phyloP scores from a whole-genome alignment of 805 yeast species.

The Starmerella stellata region DNA sequence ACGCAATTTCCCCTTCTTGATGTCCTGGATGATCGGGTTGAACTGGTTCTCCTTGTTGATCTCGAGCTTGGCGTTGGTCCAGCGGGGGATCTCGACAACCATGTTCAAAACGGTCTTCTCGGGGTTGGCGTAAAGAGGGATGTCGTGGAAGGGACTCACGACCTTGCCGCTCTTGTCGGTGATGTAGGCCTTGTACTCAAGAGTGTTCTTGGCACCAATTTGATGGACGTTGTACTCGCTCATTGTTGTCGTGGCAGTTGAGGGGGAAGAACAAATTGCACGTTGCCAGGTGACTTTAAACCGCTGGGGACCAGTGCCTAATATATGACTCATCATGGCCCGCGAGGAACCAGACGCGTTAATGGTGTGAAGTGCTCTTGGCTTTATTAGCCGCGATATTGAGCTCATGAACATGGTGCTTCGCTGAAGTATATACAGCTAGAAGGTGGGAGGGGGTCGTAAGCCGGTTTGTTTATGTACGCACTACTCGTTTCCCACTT shows the following conservation, averaged over 20 bases:
- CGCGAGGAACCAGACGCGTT: too few relatives aligned
- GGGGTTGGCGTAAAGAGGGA: conserved; percentile 83
- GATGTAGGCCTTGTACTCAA: conserved; percentile 78
- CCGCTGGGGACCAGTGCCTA: background rate
- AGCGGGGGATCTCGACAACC: conserved; percentile 95
- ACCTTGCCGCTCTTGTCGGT: conserved; percentile 79
- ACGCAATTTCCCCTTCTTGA: conserved; percentile 90
- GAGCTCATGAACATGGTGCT: too few relatives aligned
- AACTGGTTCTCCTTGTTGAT: conserved; percentile 65
- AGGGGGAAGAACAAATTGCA: background rate
- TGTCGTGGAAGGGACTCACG: conserved; percentile 88
- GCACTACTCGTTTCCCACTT: too few relatives aligned
- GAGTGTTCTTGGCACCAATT: conserved; percentile 87
- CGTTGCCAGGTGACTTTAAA: background rate
- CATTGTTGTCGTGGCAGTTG: conserved; percentile 11
- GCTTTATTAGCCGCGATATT: too few relatives aligned
- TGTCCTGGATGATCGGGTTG: conserved; percentile 93
- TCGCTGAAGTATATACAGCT: too few relatives aligned
- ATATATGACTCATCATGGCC: background rate
- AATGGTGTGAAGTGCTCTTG: too few relatives aligned
- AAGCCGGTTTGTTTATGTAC: too few relatives aligned
- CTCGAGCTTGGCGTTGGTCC: conserved; percentile 95
- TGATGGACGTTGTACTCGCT: conserved; percentile 64
- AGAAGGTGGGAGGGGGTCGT: too few relatives aligned
- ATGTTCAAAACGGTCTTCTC: conserved; percentile 73